Percentiles rank a stretch among this genome's conserved stretches.
phyloP scores from a whole-genome alignment of 306 rosid species.

The Oemleria cerasiformis region DNA sequence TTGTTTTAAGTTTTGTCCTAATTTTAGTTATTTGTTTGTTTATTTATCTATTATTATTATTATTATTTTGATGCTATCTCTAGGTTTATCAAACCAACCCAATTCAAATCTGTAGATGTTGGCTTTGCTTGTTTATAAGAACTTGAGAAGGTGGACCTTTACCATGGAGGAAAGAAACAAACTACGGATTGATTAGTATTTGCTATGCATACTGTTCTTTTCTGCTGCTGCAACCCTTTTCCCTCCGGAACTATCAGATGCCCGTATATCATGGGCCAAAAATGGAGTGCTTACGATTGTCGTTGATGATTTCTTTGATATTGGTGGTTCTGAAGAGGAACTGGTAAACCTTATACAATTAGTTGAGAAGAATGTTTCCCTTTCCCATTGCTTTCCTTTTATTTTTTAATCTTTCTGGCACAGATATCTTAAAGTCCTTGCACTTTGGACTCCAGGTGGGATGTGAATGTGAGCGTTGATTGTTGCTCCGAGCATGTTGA shows the following conservation, averaged over 20 bases:
- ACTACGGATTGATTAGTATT: too few species aligned
- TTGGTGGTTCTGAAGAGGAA: constrained; percentile 71
- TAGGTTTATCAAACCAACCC: not conserved
- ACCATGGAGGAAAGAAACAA: not conserved
- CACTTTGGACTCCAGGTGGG: constrained; percentile 64
- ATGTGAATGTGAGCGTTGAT: constrained; percentile 44
- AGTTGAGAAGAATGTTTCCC: constrained; percentile 55
- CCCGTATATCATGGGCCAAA: constrained; percentile 82
- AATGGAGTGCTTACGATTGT: constrained; percentile 69
- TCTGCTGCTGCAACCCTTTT: constrained; percentile 59
- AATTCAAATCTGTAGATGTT: not conserved
- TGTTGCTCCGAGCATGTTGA: constrained; percentile 68
- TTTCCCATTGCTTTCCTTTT: constrained; percentile 11
- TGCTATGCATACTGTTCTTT: constrained; percentile 78
- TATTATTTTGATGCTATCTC: not conserved
- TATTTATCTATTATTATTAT: too few species aligned
- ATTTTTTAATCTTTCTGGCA: constrained; percentile 8
- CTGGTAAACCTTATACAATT: constrained; percentile 61
- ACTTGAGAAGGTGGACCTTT: not conserved
- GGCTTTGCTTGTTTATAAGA: not conserved
- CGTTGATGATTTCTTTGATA: constrained; percentile 86
- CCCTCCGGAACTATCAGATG: constrained; percentile 63
- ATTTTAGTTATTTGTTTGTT: not conserved
- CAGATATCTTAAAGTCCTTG: not conserved
- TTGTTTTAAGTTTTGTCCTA: not conserved